Evolutionary conservation across 176 grass and related monocot species (phyloP).

Genomic region (Oryza longistaminata): DNA sequence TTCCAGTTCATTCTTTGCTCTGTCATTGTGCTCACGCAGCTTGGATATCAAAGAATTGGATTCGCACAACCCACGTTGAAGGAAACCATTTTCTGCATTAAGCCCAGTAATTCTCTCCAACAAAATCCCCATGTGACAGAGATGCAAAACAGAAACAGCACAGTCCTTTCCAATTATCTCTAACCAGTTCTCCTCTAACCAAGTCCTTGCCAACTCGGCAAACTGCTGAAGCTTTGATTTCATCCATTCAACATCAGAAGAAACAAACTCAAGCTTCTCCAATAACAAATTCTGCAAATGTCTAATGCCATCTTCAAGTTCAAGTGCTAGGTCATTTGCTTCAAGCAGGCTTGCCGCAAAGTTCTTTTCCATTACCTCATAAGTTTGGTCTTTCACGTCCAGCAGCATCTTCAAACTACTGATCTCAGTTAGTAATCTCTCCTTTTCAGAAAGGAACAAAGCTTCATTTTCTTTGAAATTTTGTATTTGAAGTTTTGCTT

Average conservation of each 20-base stretch:
- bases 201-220: slow-evolving; percentile 52
- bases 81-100: slow-evolving; percentile 84
- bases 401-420: slow-evolving; percentile 53
- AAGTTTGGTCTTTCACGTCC: slow-evolving; percentile 60
- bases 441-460: slow-evolving; percentile 50
- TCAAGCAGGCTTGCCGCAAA: slow-evolving; percentile 52
- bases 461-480: slow-evolving; percentile 55
- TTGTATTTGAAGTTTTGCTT: slow-evolving; percentile 61
- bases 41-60: slow-evolving; percentile 84
- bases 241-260: slow-evolving; percentile 69
- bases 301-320: slow-evolving; percentile 63
- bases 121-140: slow-evolving; percentile 94
- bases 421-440: slow-evolving; percentile 50
- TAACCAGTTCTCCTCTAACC: slow-evolving; percentile 82
- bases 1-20: slow-evolving; percentile 79
- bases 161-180: slow-evolving; percentile 97
- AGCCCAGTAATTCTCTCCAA: slow-evolving; percentile 85
- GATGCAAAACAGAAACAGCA: slow-evolving; percentile 84
- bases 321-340: slow-evolving; percentile 57
- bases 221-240: slow-evolving; percentile 60
- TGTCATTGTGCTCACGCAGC: slow-evolving; percentile 70
- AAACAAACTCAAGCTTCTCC: slow-evolving; percentile 67
- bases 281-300: slow-evolving; percentile 49
- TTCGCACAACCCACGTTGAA: slow-evolving; percentile 63
- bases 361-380: slow-evolving; percentile 52